phyloP scores from a whole-genome alignment of 2,329 filamentous ascomycete species.

The Byssothecium circinans region DNA sequence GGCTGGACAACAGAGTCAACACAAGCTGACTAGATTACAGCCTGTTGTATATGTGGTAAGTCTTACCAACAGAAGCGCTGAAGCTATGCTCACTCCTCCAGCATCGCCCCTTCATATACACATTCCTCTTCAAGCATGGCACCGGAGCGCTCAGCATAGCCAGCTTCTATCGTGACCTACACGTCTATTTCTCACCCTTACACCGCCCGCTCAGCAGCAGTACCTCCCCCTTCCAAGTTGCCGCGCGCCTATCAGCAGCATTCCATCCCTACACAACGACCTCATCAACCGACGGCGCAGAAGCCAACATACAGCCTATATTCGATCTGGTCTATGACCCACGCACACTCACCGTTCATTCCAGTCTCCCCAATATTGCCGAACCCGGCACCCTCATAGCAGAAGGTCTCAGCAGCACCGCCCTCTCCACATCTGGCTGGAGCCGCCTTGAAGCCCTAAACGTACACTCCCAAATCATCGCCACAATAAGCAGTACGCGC shows the following conservation, averaged over 20 bases:
- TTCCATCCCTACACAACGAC: constrained; percentile 40
- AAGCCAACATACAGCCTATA: constrained; percentile 48
- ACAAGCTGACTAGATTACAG: constrained; percentile 51
- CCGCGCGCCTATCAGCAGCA: constrained; percentile 45
- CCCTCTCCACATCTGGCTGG: constrained; percentile 39
- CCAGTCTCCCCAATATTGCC: constrained; percentile 66
- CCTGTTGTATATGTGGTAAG: constrained; percentile 70
- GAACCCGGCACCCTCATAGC: constrained; percentile 51
- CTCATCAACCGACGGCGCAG: constrained; percentile 21
- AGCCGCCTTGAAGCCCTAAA: constrained; percentile 62
- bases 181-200: constrained; percentile 54
- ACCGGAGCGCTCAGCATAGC: constrained; percentile 57
- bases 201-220: constrained; percentile 49
- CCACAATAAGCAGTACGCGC: constrained; percentile 57
- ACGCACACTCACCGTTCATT: constrained; percentile 58
- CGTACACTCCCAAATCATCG: constrained; percentile 62
- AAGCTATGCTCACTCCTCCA: constrained; percentile 11
- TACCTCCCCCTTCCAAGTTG: constrained; percentile 47
- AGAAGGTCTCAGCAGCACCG: constrained; percentile 37
- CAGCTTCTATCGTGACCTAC: constrained; percentile 53
- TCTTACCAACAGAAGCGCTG: neutral
- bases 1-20: neutral
- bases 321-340: constrained; percentile 66
- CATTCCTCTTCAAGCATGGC: constrained; percentile 68
- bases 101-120: constrained; percentile 74